Conservation (phyloP, 495 filamentous ascomycete genomes). For the Daldinia vernicosa region DNA sequence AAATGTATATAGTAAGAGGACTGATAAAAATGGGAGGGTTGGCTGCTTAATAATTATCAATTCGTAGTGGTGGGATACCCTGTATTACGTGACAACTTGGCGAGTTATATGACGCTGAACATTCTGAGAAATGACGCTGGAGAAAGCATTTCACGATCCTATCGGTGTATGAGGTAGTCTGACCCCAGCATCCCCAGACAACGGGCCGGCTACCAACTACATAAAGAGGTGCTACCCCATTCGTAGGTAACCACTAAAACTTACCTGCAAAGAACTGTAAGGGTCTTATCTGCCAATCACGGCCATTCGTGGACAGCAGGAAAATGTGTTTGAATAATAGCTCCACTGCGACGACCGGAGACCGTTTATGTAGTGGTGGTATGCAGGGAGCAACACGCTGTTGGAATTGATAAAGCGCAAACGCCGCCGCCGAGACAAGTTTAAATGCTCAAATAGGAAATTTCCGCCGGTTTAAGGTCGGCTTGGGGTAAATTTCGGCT, state of each 20-base stretch:
- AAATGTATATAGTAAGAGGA: neutral
- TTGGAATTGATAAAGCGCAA: neutral
- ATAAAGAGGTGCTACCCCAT: slow-evolving; percentile 21
- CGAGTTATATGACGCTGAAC: slow-evolving; percentile 13
- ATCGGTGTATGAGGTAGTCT: slow-evolving; percentile 18
- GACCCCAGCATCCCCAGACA: slow-evolving; percentile 3
- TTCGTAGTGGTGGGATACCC: neutral
- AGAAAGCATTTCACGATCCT: slow-evolving; percentile 37
- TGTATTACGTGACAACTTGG: slow-evolving; percentile 4
- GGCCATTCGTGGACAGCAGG: slow-evolving; percentile 10
- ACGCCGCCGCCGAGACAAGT: neutral
- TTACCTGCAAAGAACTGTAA: neutral
- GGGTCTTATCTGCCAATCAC: slow-evolving; percentile 40
- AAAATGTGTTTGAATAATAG: slow-evolving; percentile 18
- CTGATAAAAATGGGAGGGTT: neutral
- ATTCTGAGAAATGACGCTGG: slow-evolving; percentile 26
- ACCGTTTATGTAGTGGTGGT: no score
- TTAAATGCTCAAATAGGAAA: slow-evolving; percentile 5
- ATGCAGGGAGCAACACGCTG: neutral
- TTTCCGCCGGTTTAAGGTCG: slow-evolving; percentile 14
- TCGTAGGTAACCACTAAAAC: neutral
- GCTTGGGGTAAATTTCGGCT: slow-evolving; percentile 1
- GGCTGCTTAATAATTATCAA: slow-evolving; percentile 5
- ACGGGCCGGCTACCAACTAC: neutral
- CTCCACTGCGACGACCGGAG: slow-evolving; percentile 37